Conservation (phyloP, 2,329 filamentous ascomycete genomes). For the Mycosphaerella arachidis region DNA sequence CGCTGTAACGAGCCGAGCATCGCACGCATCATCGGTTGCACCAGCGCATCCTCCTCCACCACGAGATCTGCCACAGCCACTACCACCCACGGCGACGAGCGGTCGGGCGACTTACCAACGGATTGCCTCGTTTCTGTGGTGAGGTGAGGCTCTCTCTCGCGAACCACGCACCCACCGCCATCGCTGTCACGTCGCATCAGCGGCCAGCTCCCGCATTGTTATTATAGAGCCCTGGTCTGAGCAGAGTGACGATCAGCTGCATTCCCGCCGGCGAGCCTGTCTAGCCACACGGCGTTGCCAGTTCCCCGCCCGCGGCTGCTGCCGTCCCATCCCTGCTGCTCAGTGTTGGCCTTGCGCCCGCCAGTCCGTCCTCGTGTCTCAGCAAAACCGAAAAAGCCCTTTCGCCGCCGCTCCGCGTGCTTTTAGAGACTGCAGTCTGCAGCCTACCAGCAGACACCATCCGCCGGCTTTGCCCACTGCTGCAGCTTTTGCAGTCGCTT, state of each 20-base stretch:
- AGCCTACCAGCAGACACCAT: conserved; percentile 15
- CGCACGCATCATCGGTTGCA: background rate
- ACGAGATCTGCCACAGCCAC: conserved; percentile 1
- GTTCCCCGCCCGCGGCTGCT: conserved; percentile 12
- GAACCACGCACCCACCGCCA: background rate
- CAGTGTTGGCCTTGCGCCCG: conserved; percentile 11
- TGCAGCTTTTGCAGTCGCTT: conserved; percentile 11
- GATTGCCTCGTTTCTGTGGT: background rate
- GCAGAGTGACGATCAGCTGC: conserved; percentile 17
- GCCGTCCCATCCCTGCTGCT: conserved; percentile 14
- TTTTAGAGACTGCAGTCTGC: conserved; percentile 19
- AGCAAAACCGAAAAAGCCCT: conserved; percentile 17
- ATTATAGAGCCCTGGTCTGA: conserved; percentile 1
- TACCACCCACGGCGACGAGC: background rate
- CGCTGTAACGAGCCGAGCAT: conserved; percentile 2
- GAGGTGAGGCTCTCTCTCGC: background rate
- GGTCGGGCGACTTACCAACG: background rate
- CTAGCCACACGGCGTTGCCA: conserved; percentile 19
- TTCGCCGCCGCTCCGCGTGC: conserved; percentile 15
- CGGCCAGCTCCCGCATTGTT: background rate
- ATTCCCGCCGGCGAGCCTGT: conserved; percentile 11
- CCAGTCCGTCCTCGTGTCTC: conserved; percentile 18
- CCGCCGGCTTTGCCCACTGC: conserved; percentile 9
- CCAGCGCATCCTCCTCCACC: background rate
- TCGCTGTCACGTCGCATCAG: background rate